phyloP scores from a whole-genome alignment of 306 rosid genomes.

The Casuarina equisetifolia region DNA sequence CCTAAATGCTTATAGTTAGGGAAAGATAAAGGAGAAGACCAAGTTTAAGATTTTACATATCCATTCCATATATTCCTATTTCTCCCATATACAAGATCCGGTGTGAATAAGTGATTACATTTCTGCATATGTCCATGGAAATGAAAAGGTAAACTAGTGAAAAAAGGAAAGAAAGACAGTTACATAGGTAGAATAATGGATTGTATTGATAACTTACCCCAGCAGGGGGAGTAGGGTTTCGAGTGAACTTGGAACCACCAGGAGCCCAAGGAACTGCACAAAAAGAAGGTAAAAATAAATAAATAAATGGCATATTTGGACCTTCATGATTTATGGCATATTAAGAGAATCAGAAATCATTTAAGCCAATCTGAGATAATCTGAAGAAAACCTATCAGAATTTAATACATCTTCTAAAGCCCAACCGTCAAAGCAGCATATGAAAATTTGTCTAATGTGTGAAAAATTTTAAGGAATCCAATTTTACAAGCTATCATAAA shows the following conservation, averaged over 20 bases:
- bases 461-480: not conserved
- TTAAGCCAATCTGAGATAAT: not conserved
- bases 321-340: not conserved
- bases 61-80: not conserved
- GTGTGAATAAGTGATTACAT: constrained; percentile 1
- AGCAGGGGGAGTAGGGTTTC: constrained; percentile 87
- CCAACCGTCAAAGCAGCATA: not conserved
- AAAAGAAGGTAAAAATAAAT: constrained; percentile 7
- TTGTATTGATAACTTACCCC: constrained; percentile 62
- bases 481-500: not conserved
- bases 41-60: not conserved
- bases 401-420: not conserved
- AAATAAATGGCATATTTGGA: not conserved
- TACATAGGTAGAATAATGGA: not conserved
- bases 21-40: not conserved
- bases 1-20: not conserved
- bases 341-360: not conserved
- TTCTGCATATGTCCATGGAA: not conserved
- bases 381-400: not conserved
- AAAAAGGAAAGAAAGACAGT: not conserved
- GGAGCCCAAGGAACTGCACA: constrained; percentile 98
- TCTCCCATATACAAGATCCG: not conserved
- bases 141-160: not conserved
- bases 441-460: not conserved
- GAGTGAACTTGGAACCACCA: constrained; percentile 90